Evolutionary conservation across 2,329 filamentous ascomycete genomes (phyloP), one percentile per base, ranked within the genome.

Genomic region (Fusarium duplospermum): DNA sequence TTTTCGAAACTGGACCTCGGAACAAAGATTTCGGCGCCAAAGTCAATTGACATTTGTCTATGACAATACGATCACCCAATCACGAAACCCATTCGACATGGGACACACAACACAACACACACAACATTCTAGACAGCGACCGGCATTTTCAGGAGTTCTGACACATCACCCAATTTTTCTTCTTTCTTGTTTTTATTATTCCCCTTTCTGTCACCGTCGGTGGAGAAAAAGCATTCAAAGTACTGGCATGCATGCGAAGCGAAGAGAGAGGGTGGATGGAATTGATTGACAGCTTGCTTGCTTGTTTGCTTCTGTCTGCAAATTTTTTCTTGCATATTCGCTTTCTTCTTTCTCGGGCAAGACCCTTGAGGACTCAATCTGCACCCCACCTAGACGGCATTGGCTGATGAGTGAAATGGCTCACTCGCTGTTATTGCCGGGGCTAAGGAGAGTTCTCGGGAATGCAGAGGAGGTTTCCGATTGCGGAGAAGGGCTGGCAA

Each of bases 131-230:
- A 77, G 74, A 74, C 50, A 78, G 74, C 74, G 72, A 66, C 56
- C 64, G 64, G 73, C 76, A 78, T 76, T 71, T 75, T 69, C 71
- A 70, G 72, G 76, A 76, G 74, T 77, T 77, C 62, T 65, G 33
- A 71, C 63, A 71, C 63, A 70, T 63, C 42, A 73, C 66, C 68
- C 66, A 67, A 67, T 35, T 11, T 62, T 72, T 69, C 56, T 52
- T 60, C 67, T 71, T 66, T 40, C 69, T 64, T 73, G 27, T 16
- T 65, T 73, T 66, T 64, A 50, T 60, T 67, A 75, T 73, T 72
- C 61, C 71, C 68, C 68, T 52, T 72, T 74, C 64, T 67, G 47
- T 70, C 66, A 70, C 72, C 72, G 60, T 71, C 42, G 65, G 71
- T 74, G 71, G 62, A 67, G 60, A 70, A 75, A 52, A 75, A 71